Evolutionary conservation across 176 grass and related monocot genomes (phyloP).

Genomic region (Pharus latifolius): DNA sequence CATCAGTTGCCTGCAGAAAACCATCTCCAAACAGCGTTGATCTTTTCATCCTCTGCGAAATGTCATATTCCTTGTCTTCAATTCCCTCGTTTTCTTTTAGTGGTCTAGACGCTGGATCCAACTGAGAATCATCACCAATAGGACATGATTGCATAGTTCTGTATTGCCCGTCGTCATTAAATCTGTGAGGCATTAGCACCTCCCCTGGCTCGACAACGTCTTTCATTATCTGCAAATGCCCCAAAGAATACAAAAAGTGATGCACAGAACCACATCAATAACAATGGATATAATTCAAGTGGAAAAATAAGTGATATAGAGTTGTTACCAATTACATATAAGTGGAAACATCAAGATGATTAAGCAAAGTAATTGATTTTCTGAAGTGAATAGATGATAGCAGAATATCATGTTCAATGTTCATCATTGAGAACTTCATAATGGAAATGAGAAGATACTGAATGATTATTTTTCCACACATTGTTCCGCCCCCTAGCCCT

Average conservation of each 20-base stretch:
- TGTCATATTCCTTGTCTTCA: background rate
- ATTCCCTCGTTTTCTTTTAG: background rate
- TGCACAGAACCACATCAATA: background rate
- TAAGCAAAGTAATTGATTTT: no score
- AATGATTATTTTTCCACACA: no score
- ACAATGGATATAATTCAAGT: background rate
- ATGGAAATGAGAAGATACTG: no score
- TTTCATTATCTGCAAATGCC: constrained; percentile 18
- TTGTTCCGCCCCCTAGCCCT: no score
- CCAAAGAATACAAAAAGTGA: background rate
- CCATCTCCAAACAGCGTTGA: background rate
- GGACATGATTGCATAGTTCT: background rate
- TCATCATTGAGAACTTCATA: no score
- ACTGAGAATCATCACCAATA: background rate
- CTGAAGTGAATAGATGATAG: no score
- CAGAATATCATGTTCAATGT: background rate
- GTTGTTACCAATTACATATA: no score
- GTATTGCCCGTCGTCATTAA: background rate
- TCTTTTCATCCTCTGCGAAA: background rate
- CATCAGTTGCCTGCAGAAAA: background rate
- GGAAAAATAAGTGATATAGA: background rate
- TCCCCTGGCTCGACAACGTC: constrained; percentile 5
- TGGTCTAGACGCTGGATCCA: background rate
- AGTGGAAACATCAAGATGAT: no score
- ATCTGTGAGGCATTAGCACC: constrained; percentile 38